phyloP scores from a whole-genome alignment of 805 yeast species.

The Groenewaldozyma tartarivorans region DNA sequence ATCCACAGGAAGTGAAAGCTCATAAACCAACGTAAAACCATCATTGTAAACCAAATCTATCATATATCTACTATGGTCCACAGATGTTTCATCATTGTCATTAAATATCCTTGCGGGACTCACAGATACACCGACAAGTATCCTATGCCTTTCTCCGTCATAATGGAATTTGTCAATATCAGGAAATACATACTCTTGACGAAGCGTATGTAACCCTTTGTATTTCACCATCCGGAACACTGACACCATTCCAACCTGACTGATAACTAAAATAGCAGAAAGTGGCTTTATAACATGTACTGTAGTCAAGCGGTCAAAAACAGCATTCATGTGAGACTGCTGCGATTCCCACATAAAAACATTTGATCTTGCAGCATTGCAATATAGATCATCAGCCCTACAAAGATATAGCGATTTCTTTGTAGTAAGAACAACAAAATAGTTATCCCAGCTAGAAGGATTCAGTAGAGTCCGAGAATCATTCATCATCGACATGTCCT shows the following conservation, averaged over 20 bases:
- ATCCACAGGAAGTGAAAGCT: slow-evolving; percentile 2
- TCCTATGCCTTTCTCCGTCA: slow-evolving; percentile 7
- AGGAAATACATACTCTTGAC: slow-evolving; percentile 32
- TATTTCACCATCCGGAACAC: slow-evolving; percentile 34
- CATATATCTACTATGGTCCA: slow-evolving; percentile 1
- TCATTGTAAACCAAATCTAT: slow-evolving; percentile 10
- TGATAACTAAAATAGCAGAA: slow-evolving; percentile 32
- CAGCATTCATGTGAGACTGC: slow-evolving; percentile 9
- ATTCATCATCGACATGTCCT: neutral
- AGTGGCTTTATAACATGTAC: slow-evolving; percentile 31
- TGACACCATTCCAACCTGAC: slow-evolving; percentile 37
- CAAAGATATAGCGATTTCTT: slow-evolving; percentile 36
- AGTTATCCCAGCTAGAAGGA: slow-evolving; percentile 16
- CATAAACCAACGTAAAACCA: slow-evolving; percentile 10
- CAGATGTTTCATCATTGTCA: slow-evolving; percentile 2
- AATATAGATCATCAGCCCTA: slow-evolving; percentile 35
- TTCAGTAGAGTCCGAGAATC: slow-evolving; percentile 10
- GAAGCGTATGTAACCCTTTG: slow-evolving; percentile 33
- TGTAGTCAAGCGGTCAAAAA: slow-evolving; percentile 24
- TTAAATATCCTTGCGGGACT: slow-evolving; percentile 4
- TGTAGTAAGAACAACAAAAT: slow-evolving; percentile 37
- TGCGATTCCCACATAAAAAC: slow-evolving; percentile 31
- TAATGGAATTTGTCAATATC: slow-evolving; percentile 8
- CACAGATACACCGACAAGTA: slow-evolving; percentile 12
- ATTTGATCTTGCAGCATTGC: slow-evolving; percentile 38